Base-by-base conservation (phyloP, 495 filamentous ascomycete genomes). In the Clohesyomyces aquaticus region DNA sequence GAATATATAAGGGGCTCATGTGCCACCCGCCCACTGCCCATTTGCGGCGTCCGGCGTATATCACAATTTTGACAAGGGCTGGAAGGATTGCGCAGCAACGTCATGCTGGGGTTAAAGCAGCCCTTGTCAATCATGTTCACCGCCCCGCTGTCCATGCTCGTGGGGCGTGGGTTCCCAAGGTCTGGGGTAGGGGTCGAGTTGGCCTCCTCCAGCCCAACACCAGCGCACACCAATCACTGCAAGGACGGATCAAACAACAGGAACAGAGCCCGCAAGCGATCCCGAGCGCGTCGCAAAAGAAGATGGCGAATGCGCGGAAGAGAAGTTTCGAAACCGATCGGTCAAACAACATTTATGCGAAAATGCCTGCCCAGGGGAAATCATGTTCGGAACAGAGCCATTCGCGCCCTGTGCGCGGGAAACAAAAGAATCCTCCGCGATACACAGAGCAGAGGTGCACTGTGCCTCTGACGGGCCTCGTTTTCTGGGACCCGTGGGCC, bases 401-500 rank as follows among this genome's bases (percentile, higher is more conserved):
- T 1, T 25, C n/a, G n/a, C 55, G 18, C 32, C 35, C 32, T 18
- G 10, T 58, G 14, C 42, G 18, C 38, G 12, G 19, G 26, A 48
- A 50, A 23, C 28, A 26, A 4, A 19, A 18, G 19, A 16, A 4
- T 23, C 16, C 4, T 10, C 28, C 12, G 8, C 8, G 22, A 3
- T 18, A 16, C 35, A 9, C n/a, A n/a, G 55, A 16, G 19, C 27
- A 50, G 22, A 53, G 12, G n/a, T 11, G 48, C 48, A 28, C 22
- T 25, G 22, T 23, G 21, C 14, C 29, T 10, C 51, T 27, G 12
- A 41, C 41, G 60, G 58, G 50, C 42, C 49, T 45, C 42, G 60
- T 42, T 62, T 45, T 58, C n/a, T 49, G 43, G 26, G 45, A 26
- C 56, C 56, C 49, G 27, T 22, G 16, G 50, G 49, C 32, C 23